Evolutionary conservation across 805 yeast genomes (phyloP), one percentile per base, ranked within the genome.

Genomic region (Wickerhamiella bombiphila): DNA sequence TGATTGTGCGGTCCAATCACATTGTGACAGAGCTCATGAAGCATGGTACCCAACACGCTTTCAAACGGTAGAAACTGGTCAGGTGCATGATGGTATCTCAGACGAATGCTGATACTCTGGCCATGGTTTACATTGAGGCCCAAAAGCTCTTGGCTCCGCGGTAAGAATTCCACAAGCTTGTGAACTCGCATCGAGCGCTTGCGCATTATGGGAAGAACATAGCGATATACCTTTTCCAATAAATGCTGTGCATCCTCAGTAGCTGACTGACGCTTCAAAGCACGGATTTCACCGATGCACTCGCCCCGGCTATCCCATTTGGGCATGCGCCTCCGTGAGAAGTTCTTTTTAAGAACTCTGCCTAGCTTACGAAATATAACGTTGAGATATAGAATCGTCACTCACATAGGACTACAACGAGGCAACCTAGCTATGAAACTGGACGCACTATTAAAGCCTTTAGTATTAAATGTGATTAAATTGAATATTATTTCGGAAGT

Each of bases 11-110:
- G 80, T 0, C 95, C 94, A 50, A 62, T 61, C 16, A 65, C 53
- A 54, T 83, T 86, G 54, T 88, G 97, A 2, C 82, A 70, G 30
- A 88, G 63, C 54, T 88, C 97, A 56, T 88, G 97, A 4, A 88
- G 61, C 74, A 85, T 70, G 0, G 94, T 83, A 1, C 85, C 94
- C 19, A 86, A 52, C 2, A 86, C 58, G 36, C 74, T 74, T 56
- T 57, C 63, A 31, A 76, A 59, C 1, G 85, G 76, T 15, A 74
- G 53, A 53, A 86, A 85, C 40, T 52, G 49, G 22, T 49, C 48
- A 19, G 64, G 65, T 47, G 78, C 70, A 16, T 60, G 55, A 5
- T 74, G 70, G 22, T 69, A 67, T 40, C 97, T 63, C 25, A 88
- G 60, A 41, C 96, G 56, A 8, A 88, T 51, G 53, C 77, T 66